Conservation (phyloP, 2,329 filamentous ascomycete genomes). For the Aureobasidium sp. region DNA sequence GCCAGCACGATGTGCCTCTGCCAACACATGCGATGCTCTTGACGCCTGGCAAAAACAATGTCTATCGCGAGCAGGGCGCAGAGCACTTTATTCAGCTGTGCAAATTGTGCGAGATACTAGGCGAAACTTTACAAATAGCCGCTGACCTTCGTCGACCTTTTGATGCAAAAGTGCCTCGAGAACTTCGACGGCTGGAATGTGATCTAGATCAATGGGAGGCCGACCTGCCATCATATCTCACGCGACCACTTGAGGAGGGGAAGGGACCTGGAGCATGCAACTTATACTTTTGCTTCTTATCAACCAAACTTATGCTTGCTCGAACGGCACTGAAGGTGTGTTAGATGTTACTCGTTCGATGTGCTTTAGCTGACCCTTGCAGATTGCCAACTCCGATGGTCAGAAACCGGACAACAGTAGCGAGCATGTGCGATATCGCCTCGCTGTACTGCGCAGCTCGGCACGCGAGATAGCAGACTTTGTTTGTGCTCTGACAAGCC, state of each 20-base stretch:
- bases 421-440: background rate
- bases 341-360: background rate
- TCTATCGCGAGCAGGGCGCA: background rate
- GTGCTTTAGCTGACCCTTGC: background rate
- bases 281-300: slow-evolving; percentile 36
- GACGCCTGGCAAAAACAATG: background rate
- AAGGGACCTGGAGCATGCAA: slow-evolving; percentile 28
- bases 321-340: background rate
- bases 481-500: slow-evolving; percentile 3
- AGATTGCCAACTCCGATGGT: background rate
- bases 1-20: slow-evolving; percentile 50
- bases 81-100: slow-evolving; percentile 11
- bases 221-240: background rate
- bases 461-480: slow-evolving; percentile 13
- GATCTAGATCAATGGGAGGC: slow-evolving; percentile 11
- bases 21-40: slow-evolving; percentile 30
- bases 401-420: background rate
- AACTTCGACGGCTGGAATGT: slow-evolving; percentile 1
- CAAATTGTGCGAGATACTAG: background rate
- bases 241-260: background rate
- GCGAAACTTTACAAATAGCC: background rate
- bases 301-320: slow-evolving; percentile 31
- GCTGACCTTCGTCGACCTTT: background rate
- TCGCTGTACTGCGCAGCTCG: background rate
- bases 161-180: background rate